phyloP scores from a whole-genome alignment of 2,329 filamentous ascomycete genomes.

The Nothomitra cinnamomea region DNA sequence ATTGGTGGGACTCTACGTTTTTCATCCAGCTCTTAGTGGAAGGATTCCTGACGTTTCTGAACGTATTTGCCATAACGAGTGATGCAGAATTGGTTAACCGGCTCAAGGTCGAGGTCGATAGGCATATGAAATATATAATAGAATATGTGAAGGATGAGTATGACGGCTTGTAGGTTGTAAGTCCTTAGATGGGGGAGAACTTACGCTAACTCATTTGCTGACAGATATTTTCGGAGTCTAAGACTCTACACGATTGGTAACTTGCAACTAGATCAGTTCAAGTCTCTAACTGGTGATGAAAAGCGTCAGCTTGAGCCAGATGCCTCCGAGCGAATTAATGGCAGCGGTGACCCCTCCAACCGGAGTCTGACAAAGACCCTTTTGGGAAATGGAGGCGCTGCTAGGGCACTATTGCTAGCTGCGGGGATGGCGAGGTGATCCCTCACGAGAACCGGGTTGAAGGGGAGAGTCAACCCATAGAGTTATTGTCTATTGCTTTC shows the following conservation, averaged over 20 bases:
- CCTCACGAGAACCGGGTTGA: no score
- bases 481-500: no score
- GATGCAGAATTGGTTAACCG: not conserved
- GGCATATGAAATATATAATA: constrained; percentile 10
- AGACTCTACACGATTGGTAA: constrained; percentile 10
- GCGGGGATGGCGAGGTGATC: not conserved
- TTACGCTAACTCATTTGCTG: not conserved
- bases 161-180: constrained; percentile 7
- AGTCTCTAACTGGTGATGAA: constrained; percentile 10
- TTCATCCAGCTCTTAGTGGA: constrained; percentile 13
- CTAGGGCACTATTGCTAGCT: constrained; percentile 11
- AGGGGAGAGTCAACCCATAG: no score
- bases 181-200: not conserved
- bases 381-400: constrained; percentile 10
- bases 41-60: constrained; percentile 9
- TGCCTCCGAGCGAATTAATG: not conserved
- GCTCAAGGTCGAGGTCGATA: not conserved
- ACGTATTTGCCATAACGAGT: constrained; percentile 6
- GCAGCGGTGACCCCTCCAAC: not conserved
- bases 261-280: constrained; percentile 7
- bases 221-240: constrained; percentile 9
- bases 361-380: constrained; percentile 11
- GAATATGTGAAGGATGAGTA: constrained; percentile 9
- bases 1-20: constrained; percentile 13
- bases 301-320: constrained; percentile 9